Percentiles rank a stretch among this genome's conserved stretches.
Evolutionary conservation across 2,329 filamentous ascomycete genomes (phyloP).

Genomic region (Fusarium sp.): DNA sequence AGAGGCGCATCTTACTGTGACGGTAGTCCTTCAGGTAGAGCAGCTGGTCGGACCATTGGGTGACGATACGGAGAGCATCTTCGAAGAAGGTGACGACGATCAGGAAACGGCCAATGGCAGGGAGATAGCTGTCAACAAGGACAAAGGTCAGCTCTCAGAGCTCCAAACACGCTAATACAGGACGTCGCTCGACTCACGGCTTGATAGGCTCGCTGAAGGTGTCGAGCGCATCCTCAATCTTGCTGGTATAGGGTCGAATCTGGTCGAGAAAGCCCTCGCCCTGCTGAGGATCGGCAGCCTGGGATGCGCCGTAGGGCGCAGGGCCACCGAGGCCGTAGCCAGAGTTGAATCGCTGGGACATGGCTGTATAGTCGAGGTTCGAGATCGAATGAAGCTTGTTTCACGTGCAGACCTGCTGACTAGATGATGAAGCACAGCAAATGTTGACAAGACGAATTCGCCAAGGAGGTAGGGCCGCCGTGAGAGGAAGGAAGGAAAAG

Average conservation of each 20-base stretch:
- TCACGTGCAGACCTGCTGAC: conserved; percentile 47
- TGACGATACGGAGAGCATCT: conserved; percentile 94
- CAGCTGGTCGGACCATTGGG: conserved; percentile 96
- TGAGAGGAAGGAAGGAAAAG: conserved; percentile 5
- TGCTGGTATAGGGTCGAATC: conserved; percentile 94
- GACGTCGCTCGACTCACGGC: conserved; percentile 69
- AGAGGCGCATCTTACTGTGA: conserved; percentile 74
- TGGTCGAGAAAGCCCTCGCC: conserved; percentile 75
- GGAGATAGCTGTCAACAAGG: conserved; percentile 76
- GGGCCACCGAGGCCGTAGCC: conserved; percentile 86
- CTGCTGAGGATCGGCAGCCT: conserved; percentile 68
- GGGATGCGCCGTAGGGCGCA: conserved; percentile 71
- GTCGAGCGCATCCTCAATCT: conserved; percentile 95
- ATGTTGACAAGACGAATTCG: conserved; percentile 2
- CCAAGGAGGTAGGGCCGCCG: not conserved
- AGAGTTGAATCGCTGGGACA: conserved; percentile 71
- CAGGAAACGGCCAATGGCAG: conserved; percentile 93
- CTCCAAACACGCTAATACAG: conserved; percentile 10
- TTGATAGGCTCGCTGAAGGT: conserved; percentile 89
- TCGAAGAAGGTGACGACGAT: conserved; percentile 99
- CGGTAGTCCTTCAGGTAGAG: conserved; percentile 92
- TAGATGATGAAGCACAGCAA: conserved; percentile 29
- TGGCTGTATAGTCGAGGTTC: conserved; percentile 33
- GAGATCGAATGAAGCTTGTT: conserved; percentile 21
- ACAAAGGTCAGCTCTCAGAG: conserved; percentile 30